These are phyloP conservation scores for Fraxinus sp. DNA, from an alignment of 305 asterid species.

Conservation along the genomic window DNA sequence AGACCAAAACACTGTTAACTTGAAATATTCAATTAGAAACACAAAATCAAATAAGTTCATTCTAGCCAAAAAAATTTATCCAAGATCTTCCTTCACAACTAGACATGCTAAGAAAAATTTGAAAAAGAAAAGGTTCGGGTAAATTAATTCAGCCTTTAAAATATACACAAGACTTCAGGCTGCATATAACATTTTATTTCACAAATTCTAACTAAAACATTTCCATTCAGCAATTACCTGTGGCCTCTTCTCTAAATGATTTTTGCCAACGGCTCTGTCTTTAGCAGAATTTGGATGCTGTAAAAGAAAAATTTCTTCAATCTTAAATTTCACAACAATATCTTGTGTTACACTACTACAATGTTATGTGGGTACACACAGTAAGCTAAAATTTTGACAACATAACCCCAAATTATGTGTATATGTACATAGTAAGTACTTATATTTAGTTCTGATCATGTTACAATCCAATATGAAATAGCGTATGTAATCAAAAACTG, in stretches of 20 bases:
- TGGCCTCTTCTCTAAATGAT: constrained; percentile 52
- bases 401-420: background rate
- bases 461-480: background rate
- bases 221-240: constrained; percentile 47
- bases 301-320: constrained; percentile 17
- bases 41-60: background rate
- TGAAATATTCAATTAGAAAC: background rate
- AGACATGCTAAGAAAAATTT: background rate
- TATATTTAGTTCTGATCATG: background rate
- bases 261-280: constrained; percentile 60
- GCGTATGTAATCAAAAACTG: background rate
- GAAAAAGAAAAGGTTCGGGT: background rate
- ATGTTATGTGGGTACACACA: background rate
- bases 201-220: constrained; percentile 10
- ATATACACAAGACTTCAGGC: constrained; percentile 7
- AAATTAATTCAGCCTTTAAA: background rate
- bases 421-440: background rate
- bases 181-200: background rate
- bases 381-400: background rate
- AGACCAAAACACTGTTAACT: background rate
- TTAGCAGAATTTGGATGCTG: constrained; percentile 80
- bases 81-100: background rate
- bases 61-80: background rate
- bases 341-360: background rate
- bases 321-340: background rate